Base-by-base conservation (phyloP, 163 green algal species). In the Chlamydomonas reinhardtii region DNA sequence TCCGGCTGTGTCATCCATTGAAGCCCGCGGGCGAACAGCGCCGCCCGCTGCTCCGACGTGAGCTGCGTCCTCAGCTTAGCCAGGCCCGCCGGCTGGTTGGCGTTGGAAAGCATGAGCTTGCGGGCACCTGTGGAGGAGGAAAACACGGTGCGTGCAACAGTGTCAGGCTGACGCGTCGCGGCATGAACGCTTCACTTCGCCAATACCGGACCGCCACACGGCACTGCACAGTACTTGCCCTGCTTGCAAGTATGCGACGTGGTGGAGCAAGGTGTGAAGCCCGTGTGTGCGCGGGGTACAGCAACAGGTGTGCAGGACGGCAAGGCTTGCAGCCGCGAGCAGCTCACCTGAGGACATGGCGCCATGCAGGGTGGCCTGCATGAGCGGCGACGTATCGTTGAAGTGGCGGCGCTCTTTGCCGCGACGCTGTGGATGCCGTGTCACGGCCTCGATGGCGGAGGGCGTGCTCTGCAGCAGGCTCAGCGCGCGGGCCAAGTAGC, bases 401-500 rank as follows among this genome's bases (percentile, higher is more conserved):
- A 91, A 91, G 83, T 93, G 89, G 73, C 72, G 32, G n/a, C 79
- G 86, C 70, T 90, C 89, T 4, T 73, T 68, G 66, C 82, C 83
- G 70, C 90, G 89, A 12, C 78, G 74, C 81, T 90, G 86, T 37
- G 82, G 83, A 52, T 88, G 83, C 16, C 48, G 54, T 22, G 66
- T 85, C 19, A 80, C 39, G 54, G 79, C 74, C 59, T 84, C 59
- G 11, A 90, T 74, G 22, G 79, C 78, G 54, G 39, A 64, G 35
- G 90, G 88, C 11, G 85, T 86, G 48, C 80, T 89, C 77, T 93
- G 84, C 48, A 93, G 48, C 71, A 93, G 37, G 61, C 83, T 89
- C 20, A 93, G 82, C 72, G 85, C 86, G 70, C 90, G 84, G 54
- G 88, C 62, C 37, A 93, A 74, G 85, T 93, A 93, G 70, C 85